A percentile compares a stretch with the other conserved stretches of the same genome.
Conservation (phyloP, 1,284 basidiomycete species). For the Tylopilus orsonianus region DNA sequence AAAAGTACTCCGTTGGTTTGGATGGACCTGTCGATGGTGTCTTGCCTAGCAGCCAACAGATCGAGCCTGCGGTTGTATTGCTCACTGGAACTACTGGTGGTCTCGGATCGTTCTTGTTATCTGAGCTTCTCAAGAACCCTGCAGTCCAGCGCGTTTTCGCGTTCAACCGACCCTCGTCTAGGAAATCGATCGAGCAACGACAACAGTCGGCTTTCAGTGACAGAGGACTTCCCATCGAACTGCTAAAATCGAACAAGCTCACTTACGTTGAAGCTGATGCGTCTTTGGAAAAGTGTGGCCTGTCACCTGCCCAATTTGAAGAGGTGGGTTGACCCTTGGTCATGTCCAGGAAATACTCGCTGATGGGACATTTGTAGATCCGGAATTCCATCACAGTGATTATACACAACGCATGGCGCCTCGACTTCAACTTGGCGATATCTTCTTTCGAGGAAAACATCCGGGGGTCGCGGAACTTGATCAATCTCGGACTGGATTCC, state of each 20-base stretch:
- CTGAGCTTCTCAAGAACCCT: not conserved
- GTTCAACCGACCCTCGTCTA: slow-evolving; percentile 12
- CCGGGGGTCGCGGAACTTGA: slow-evolving; percentile 8
- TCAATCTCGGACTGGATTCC: slow-evolving; percentile 8
- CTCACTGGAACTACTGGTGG: slow-evolving; percentile 16
- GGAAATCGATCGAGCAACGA: slow-evolving; percentile 1
- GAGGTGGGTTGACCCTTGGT: not conserved
- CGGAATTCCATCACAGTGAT: slow-evolving; percentile 3
- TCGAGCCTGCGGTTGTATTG: slow-evolving; percentile 1
- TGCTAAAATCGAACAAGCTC: slow-evolving; percentile 9
- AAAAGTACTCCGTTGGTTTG: slow-evolving; percentile 6
- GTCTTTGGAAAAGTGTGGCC: slow-evolving; percentile 7
- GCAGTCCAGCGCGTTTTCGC: slow-evolving; percentile 5
- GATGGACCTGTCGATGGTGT: not conserved
- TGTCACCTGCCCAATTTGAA: slow-evolving; percentile 9
- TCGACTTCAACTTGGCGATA: slow-evolving; percentile 13
- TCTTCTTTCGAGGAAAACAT: slow-evolving; percentile 7
- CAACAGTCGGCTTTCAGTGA: slow-evolving; percentile 6
- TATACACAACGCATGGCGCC: slow-evolving; percentile 17
- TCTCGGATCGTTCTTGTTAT: slow-evolving; percentile 10
- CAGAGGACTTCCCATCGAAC: slow-evolving; percentile 6
- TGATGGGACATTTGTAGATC: not conserved
- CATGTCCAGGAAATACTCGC: no score
- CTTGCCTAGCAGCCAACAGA: not conserved
- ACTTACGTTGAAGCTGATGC: slow-evolving; percentile 12